Percentiles rank a stretch among this genome's conserved stretches.
phyloP scores from a whole-genome alignment of 2,329 filamentous ascomycete genomes.

The Amylocarpus encephaloides region DNA sequence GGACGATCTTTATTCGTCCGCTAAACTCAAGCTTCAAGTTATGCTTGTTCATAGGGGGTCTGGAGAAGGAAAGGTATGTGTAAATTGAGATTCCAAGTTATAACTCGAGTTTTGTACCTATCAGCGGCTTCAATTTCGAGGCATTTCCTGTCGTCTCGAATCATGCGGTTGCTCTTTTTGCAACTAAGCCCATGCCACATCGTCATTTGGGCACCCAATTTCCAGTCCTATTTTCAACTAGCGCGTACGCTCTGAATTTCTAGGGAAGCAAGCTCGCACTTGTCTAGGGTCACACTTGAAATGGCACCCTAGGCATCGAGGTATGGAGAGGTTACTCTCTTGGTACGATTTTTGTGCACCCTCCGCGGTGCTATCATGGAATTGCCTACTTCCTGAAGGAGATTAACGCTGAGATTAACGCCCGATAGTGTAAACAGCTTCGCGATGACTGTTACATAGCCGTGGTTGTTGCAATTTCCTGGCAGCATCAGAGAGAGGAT shows the following conservation, averaged over 20 bases:
- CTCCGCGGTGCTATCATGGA: neutral
- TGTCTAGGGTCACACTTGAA: no score
- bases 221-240: no score
- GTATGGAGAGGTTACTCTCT: neutral
- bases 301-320: no score
- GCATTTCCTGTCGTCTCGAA: neutral
- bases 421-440: neutral
- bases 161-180: neutral
- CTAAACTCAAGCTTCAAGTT: constrained; percentile 9
- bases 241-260: neutral
- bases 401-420: neutral
- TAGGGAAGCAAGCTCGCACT: neutral
- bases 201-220: neutral
- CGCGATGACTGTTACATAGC: neutral
- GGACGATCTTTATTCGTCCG: neutral
- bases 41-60: constrained; percentile 4
- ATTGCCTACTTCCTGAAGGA: neutral
- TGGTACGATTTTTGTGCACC: neutral
- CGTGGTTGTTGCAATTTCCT: neutral
- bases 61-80: neutral
- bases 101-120: neutral
- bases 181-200: neutral
- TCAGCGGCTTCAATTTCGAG: neutral
- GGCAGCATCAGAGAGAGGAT: neutral
- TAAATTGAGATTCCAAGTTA: neutral